Base-by-base conservation (phyloP, 495 filamentous ascomycete genomes). In the Penicillium fimorum region DNA sequence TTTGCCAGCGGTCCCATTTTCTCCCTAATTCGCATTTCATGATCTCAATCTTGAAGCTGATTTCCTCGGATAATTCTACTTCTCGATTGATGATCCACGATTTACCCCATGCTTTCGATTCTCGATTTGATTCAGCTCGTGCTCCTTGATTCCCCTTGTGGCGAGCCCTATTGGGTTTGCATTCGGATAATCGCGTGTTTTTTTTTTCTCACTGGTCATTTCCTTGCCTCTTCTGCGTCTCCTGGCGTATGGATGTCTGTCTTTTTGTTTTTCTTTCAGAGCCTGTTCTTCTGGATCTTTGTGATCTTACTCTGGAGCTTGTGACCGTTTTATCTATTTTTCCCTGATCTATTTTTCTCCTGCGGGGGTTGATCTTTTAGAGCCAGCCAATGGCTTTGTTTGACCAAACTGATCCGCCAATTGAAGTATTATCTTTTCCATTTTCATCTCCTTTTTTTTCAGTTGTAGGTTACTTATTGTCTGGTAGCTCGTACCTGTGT, bases 1-100 rank as follows among this genome's bases (percentile, higher is more conserved):
- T 62, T 69, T 60, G 52, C 55, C 53, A 57, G 61, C 46, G 56
- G 24, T 62, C 40, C 29, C n/a, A 37, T 41, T 53, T 50, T 48
- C 25, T 65, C 53, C 56, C 17, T 54, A 52, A 54, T 60, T 59
- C 33, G 60, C 49, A 49, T 46, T 32, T 52, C 48, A 29, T 27
- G 30, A 51, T 59, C 51, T 51, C 41, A 25, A 43, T 59, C 33
- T 42, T 55, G 43, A 17, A 25, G 50, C 40, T 57, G 15, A 25
- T 56, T n/a, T 45, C 24, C 33, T 17, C 8, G 20, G 48, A 25
- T 25, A 12, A 17, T 37, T 33, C 10, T 15, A 13, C 20, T 47
- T 55, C 41, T 47, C 15, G 51, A 46, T 35, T 27, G 9, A 3
- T 10, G 40, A 32, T 33, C 7, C 40, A 18, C 27, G 6, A 44